phyloP scores from a whole-genome alignment of 2,329 filamentous ascomycete genomes.

The Exserohilum rostratum region DNA sequence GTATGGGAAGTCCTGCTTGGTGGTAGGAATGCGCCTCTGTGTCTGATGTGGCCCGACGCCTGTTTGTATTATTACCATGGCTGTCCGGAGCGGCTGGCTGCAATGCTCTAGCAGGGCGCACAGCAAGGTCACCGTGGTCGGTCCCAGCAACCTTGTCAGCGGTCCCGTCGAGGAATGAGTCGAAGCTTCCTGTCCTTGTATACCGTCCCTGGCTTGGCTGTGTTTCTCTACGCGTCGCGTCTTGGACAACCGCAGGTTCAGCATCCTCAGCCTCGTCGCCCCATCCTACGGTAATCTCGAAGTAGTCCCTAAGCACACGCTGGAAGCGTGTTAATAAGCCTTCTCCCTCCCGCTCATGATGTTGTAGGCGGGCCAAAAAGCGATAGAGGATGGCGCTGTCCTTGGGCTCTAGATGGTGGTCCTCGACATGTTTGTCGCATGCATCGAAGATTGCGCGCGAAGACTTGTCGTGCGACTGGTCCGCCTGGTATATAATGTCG shows the following conservation, averaged over 20 bases:
- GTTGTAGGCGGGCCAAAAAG: slow-evolving; percentile 74
- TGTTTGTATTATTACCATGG: slow-evolving; percentile 7
- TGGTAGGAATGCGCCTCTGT: slow-evolving; percentile 31
- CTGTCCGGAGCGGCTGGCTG: slow-evolving; percentile 16
- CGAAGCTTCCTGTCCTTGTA: slow-evolving; percentile 61
- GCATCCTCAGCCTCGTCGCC: slow-evolving; percentile 49
- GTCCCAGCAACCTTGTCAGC: slow-evolving; percentile 58
- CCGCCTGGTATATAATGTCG: slow-evolving; percentile 74
- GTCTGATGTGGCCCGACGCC: slow-evolving; percentile 34
- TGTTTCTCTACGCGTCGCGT: slow-evolving; percentile 31
- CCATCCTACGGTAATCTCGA: slow-evolving; percentile 68
- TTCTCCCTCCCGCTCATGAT: slow-evolving; percentile 29
- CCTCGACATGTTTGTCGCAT: slow-evolving; percentile 76
- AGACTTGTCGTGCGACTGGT: slow-evolving; percentile 71
- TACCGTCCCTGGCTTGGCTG: slow-evolving; percentile 28
- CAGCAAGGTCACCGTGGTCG: slow-evolving; percentile 27
- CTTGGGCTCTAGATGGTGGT: slow-evolving; percentile 72
- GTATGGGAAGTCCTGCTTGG: slow-evolving; percentile 33
- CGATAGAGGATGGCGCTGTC: slow-evolving; percentile 77
- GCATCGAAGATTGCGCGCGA: slow-evolving; percentile 76
- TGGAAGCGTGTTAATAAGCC: slow-evolving; percentile 73
- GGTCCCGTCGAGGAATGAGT: slow-evolving; percentile 64
- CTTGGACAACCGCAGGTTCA: slow-evolving; percentile 40
- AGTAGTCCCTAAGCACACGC: slow-evolving; percentile 62
- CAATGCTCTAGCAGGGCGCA: slow-evolving; percentile 27